Conservation (phyloP, 257 asterid species). For the Striga asiatica region DNA sequence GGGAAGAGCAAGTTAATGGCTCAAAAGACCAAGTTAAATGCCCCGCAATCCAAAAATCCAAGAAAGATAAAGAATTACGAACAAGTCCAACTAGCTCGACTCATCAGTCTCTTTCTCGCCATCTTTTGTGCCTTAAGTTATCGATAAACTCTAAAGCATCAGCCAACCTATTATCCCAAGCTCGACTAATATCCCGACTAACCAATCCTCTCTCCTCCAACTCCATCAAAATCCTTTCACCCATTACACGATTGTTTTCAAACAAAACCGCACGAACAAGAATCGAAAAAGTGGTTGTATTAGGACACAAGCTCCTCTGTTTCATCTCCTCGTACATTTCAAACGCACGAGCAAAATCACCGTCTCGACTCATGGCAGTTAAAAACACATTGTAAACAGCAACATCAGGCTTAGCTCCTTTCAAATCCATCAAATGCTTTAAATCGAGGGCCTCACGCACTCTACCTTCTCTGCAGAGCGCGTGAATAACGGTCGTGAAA, state of each 20-base stretch:
- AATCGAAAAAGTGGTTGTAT: constrained; percentile 46
- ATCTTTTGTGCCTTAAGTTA: constrained; percentile 32
- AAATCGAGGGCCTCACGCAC: constrained; percentile 40
- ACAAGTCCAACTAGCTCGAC: background rate
- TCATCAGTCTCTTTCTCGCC: constrained; percentile 10
- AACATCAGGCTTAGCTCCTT: constrained; percentile 59
- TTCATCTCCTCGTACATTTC: constrained; percentile 76
- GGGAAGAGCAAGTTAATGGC: no score
- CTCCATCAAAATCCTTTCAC: constrained; percentile 46
- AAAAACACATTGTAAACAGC: constrained; percentile 72
- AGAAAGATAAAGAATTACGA: background rate
- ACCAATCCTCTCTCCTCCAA: constrained; percentile 58
- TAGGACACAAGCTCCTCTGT: constrained; percentile 42
- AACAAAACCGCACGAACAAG: constrained; percentile 36
- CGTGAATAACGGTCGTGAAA: constrained; percentile 66
- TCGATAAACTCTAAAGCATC: constrained; percentile 37
- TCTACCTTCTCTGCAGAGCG: constrained; percentile 49
- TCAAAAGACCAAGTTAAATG: background rate
- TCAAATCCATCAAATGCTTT: constrained; percentile 53
- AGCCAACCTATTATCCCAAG: constrained; percentile 32
- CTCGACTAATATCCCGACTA: constrained; percentile 17
- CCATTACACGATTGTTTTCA: constrained; percentile 32
- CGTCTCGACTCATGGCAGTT: constrained; percentile 39
- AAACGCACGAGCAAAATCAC: constrained; percentile 36
- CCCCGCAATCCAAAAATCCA: background rate